Percentiles rank a stretch among this genome's conserved stretches.
Conservation (phyloP, 2,329 filamentous ascomycete species). For the Nigrospora oryzae region DNA sequence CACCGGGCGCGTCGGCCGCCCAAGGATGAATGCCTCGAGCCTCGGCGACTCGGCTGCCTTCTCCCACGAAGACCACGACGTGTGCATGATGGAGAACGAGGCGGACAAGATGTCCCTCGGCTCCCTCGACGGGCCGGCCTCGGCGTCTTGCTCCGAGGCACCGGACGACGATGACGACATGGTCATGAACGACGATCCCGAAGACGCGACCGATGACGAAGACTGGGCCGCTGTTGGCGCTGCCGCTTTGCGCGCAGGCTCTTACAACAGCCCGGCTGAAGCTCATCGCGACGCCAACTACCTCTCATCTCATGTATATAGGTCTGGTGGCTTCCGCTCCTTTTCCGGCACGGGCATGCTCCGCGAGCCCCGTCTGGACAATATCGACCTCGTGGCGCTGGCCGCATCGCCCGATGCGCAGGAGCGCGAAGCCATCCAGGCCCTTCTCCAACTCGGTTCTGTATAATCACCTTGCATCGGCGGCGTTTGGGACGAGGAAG, state of each 20-base stretch:
- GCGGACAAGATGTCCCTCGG: conserved; percentile 93
- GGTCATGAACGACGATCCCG: conserved; percentile 65
- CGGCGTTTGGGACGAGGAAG: conserved; percentile 34
- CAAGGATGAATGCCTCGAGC: conserved; percentile 47
- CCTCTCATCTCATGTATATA: conserved; percentile 40
- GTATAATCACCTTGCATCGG: conserved; percentile 52
- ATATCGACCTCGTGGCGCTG: conserved; percentile 43
- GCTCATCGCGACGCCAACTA: conserved; percentile 46
- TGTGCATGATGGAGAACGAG: conserved; percentile 70
- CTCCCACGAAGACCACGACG: conserved; percentile 60
- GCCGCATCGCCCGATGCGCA: conserved; percentile 53
- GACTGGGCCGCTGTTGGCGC: conserved; percentile 90
- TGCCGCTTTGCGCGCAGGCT: conserved; percentile 66
- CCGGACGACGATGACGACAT: conserved; percentile 52
- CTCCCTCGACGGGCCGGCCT: conserved; percentile 55
- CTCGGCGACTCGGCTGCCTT: conserved; percentile 66
- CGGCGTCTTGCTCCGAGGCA: conserved; percentile 69
- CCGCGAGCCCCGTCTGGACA: conserved; percentile 40
- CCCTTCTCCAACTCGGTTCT: conserved; percentile 73
- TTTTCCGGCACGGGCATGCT: conserved; percentile 47
- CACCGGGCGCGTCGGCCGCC: conserved; percentile 34
- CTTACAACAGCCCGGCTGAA: conserved; percentile 46
- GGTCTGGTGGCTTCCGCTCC: conserved; percentile 32
- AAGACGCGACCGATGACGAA: conserved; percentile 88
- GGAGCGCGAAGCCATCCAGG: conserved; percentile 75